Conservation (phyloP, 495 filamentous ascomycete genomes). For the Penicillium bialowiezense region DNA sequence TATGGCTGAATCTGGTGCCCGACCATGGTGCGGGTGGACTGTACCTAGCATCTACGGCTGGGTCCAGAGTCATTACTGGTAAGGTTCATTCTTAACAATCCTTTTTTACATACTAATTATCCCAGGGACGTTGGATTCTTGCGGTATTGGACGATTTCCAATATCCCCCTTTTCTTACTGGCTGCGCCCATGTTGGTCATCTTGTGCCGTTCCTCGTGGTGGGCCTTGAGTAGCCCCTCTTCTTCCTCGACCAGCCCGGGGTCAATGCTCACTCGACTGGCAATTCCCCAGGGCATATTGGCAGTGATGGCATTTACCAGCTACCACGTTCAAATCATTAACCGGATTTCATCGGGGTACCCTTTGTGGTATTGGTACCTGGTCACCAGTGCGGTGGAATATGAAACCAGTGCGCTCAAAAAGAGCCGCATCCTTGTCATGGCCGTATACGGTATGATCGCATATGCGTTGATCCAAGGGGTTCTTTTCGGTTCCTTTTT, state of each 20-base stretch:
- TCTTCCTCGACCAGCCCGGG: constrained; percentile 31
- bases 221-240: constrained; percentile 35
- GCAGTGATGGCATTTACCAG: constrained; percentile 67
- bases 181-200: constrained; percentile 76
- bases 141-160: constrained; percentile 84
- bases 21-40: constrained; percentile 70
- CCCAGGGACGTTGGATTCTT: constrained; percentile 82
- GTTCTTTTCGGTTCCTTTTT: constrained; percentile 89
- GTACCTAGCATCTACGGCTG: constrained; percentile 87
- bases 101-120: background rate
- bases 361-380: constrained; percentile 88
- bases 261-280: constrained; percentile 53
- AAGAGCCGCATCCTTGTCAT: constrained; percentile 20
- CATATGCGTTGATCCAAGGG: constrained; percentile 79
- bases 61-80: constrained; percentile 91
- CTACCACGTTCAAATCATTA: constrained; percentile 94
- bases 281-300: constrained; percentile 69
- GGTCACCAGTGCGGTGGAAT: constrained; percentile 38
- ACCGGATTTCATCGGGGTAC: constrained; percentile 82
- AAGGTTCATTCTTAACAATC: constrained; percentile 23
- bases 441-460: constrained; percentile 64
- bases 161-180: constrained; percentile 84
- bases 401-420: constrained; percentile 16
- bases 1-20: constrained; percentile 25
- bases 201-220: constrained; percentile 58